These are phyloP conservation scores for Diplotaxis tenuifolia DNA, from an alignment of 345 rosid species.

Conservation along the genomic window DNA sequence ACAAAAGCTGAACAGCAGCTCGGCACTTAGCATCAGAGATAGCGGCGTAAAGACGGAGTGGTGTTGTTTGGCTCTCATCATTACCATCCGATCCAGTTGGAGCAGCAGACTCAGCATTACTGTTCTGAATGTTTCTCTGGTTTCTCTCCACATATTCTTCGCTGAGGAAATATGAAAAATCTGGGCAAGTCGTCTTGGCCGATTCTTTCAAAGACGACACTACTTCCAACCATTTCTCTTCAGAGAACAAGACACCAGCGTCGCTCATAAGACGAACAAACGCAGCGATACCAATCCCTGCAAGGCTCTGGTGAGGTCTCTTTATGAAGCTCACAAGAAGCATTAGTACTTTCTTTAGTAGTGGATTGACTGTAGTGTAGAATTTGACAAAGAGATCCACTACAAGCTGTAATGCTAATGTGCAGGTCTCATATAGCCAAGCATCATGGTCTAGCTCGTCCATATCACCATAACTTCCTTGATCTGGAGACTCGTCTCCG, in stretches of 20 bases:
- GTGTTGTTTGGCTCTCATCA: constrained; percentile 48
- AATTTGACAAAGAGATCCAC: constrained; percentile 98
- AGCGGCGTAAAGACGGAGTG: constrained; percentile 47
- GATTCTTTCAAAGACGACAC: constrained; percentile 85
- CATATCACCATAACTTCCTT: constrained; percentile 52
- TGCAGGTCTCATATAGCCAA: constrained; percentile 99
- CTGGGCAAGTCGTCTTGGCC: constrained; percentile 80
- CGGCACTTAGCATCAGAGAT: constrained; percentile 92
- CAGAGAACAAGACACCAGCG: constrained; percentile 82
- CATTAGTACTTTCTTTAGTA: constrained; percentile 68
- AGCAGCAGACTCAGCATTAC: constrained; percentile 46
- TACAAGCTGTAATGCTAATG: constrained; percentile 94
- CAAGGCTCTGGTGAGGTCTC: constrained; percentile 99
- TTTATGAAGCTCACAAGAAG: constrained; percentile 88
- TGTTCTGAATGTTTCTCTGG: constrained; percentile 41
- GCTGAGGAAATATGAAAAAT: constrained; percentile 60
- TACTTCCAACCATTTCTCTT: constrained; percentile 93
- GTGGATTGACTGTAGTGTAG: constrained; percentile 89
- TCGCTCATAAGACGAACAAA: constrained; percentile 97
- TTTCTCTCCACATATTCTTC: constrained; percentile 45
- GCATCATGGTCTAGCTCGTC: constrained; percentile 94
- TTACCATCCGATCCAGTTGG: constrained; percentile 41
- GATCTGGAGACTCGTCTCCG: constrained; percentile 54
- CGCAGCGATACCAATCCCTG: constrained; percentile 97
- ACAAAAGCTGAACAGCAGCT: constrained; percentile 92